These are phyloP conservation scores for Podospora didyma DNA, from an alignment of 495 filamentous ascomycete genomes.

Conservation along the genomic window DNA sequence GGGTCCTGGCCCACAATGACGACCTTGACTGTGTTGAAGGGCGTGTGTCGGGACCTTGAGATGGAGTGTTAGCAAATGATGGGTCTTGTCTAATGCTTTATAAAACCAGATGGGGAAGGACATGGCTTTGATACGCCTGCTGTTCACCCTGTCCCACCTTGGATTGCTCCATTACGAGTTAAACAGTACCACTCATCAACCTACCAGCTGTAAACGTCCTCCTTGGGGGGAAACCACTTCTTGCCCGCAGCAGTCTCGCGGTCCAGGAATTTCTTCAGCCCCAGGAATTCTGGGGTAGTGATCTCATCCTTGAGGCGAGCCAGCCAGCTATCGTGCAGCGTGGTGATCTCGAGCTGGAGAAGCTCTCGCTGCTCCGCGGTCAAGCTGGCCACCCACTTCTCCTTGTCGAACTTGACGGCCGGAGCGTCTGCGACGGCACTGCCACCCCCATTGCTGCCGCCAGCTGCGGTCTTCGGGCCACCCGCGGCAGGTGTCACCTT, in stretches of 20 bases:
- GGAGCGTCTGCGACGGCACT: constrained; percentile 26
- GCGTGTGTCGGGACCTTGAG: constrained; percentile 81
- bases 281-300: constrained; percentile 69
- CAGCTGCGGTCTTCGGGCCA: constrained; percentile 21
- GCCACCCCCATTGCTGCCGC: constrained; percentile 8
- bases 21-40: constrained; percentile 77
- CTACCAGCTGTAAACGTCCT: constrained; percentile 95
- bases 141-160: too few relatives aligned
- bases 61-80: neutral
- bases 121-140: too few relatives aligned
- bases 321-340: constrained; percentile 87
- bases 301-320: constrained; percentile 81
- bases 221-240: constrained; percentile 76
- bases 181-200: constrained; percentile 12
- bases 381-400: constrained; percentile 75
- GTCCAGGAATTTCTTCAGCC: constrained; percentile 82
- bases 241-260: constrained; percentile 66
- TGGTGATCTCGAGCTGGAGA: constrained; percentile 84
- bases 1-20: constrained; percentile 96
- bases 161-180: too few relatives aligned
- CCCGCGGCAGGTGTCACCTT: constrained; percentile 23
- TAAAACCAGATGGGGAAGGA: too few relatives aligned
- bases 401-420: constrained; percentile 71
- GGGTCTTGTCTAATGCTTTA: too few relatives aligned
- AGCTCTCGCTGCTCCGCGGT: constrained; percentile 77